Conservation (phyloP, 768 basidiomycete species). For the Rhodocollybia butyracea region DNA sequence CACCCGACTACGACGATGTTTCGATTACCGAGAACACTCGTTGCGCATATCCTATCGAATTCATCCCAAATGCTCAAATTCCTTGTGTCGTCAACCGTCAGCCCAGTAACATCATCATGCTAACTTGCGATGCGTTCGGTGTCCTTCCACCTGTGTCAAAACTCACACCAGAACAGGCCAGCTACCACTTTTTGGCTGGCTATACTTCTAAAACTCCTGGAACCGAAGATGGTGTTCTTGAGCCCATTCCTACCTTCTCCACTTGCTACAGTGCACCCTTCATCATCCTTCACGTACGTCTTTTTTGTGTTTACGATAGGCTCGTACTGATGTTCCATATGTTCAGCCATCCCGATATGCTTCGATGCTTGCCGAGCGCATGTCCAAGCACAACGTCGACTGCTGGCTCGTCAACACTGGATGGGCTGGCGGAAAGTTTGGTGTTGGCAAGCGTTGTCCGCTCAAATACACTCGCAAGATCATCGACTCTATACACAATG, state of each 20-base stretch:
- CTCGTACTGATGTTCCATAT: neutral
- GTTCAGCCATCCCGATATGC: conserved; percentile 89
- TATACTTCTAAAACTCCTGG: conserved; percentile 99
- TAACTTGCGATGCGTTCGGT: conserved; percentile 98
- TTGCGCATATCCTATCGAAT: conserved; percentile 98
- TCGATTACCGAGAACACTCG: conserved; percentile 99
- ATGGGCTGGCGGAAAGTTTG: conserved; percentile 94
- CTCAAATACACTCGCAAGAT: conserved; percentile 95
- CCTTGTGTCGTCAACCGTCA: conserved; percentile 86
- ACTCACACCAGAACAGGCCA: conserved; percentile 91
- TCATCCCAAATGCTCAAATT: conserved; percentile 91
- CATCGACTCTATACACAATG: conserved; percentile 95
- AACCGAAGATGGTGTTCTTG: conserved; percentile 95
- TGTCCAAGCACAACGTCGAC: conserved; percentile 83
- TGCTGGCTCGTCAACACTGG: conserved; percentile 99
- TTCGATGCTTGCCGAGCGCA: conserved; percentile 92
- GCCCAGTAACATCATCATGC: conserved; percentile 93
- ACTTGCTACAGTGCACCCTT: conserved; percentile 99
- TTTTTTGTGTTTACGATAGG: neutral
- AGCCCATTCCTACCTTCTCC: conserved; percentile 98
- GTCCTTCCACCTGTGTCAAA: conserved; percentile 95
- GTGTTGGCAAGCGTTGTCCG: conserved; percentile 89
- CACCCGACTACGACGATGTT: conserved; percentile 93
- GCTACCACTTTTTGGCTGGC: conserved; percentile 96
- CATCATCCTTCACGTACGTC: conserved; percentile 87